Evolutionary conservation across 345 rosid genomes (phyloP), one percentile per base, ranked within the genome.

Genomic region (Gossypioides kirkii): DNA sequence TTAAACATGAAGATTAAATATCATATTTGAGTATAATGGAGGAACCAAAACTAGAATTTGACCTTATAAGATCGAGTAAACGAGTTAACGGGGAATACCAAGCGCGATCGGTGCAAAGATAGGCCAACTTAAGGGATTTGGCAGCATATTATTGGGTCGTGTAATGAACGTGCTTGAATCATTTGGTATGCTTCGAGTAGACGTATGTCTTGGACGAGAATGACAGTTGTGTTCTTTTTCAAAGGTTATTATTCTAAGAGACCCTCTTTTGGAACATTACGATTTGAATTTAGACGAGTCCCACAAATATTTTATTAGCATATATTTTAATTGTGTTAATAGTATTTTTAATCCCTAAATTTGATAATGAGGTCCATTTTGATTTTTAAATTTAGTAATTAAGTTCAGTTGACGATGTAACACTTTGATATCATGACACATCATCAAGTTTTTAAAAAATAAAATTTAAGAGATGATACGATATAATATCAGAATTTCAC

Each of bases 141-240:
- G 17, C 38, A 6, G n/a, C 17, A 71, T 16, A 1, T 50, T 43
- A 75, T 72, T 74, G 67, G 82, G 0, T 1, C 2, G 76, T 79
- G 76, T 9, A 14, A 0, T 0, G 6, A 62, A 74, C 74, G 13
- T 11, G 22, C 42, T 13, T 1, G 2, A 38, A 38, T 17, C 4
- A 12, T 38, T 5, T 13, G 14, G 49, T 7, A 62, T 38, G 68
- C 68, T 38, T 41, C 26, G 18, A 62, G 26, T 38, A 38, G n/a
- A 53, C 58, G 23, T 8, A n/a, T 52, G 58, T 53, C 10, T 18
- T 53, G 58, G 23, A n/a, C 23, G 23, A 53, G 23, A 53, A n/a
- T 1, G 58, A n/a, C 58, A 53, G 26, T 38, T 10, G 26, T 22
- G 26, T n/a, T 32, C 14, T 32, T 32, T 32, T 62, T 62, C 22